Base-by-base conservation (phyloP, 2,329 filamentous ascomycete genomes). In the Colletotrichum caudatum region DNA sequence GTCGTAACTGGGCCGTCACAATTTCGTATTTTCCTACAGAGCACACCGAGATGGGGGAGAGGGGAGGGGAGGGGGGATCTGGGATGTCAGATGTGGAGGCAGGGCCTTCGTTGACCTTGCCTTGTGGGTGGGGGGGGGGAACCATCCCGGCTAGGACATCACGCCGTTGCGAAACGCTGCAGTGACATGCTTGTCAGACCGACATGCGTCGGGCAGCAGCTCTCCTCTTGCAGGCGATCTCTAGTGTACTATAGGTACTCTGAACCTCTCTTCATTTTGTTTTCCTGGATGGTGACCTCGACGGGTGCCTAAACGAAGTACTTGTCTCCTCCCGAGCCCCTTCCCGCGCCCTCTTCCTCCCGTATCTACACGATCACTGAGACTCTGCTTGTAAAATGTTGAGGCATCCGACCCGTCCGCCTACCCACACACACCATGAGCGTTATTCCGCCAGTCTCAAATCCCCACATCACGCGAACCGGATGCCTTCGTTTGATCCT, bases 191-290 rank as follows among this genome's bases (percentile, higher is more conserved):
- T 44, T 72, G 65, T 64, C 60, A 64, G 60, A 64, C 48, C 44
- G 54, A 69, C 39, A 56, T 64, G 54, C 69, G 39, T 72, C 69
- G 66, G 69, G 69, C 60, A 69, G 59, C 69, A 69, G 54, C 53
- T 29, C 23, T 46, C n/a, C 50, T 60, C 65, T 64, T 41, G 35
- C 46, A 61, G 54, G 39, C 56, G 66, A 72, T 69, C 54, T 69
- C 57, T 68, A 39, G 35, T 37, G 35, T 37, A 29, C 29, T 29
- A 29, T 29, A 39, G 37, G 12, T 14, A 14, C 33, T 62, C 12
- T 58, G 39, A n/a, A 44, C 46, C 16, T 37, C 50, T 23, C 12
- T 35, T 48, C 12, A 8, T n/a, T 69, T 69, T 57, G 26, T 67
- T 26, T 60, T 41, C 35, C 39, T 26, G 12, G 23, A 37, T 9